Percentiles rank a stretch among this genome's conserved stretches.
phyloP scores from a whole-genome alignment of 192 early-diverging fungal genomes.

The Coemansia sp. region DNA sequence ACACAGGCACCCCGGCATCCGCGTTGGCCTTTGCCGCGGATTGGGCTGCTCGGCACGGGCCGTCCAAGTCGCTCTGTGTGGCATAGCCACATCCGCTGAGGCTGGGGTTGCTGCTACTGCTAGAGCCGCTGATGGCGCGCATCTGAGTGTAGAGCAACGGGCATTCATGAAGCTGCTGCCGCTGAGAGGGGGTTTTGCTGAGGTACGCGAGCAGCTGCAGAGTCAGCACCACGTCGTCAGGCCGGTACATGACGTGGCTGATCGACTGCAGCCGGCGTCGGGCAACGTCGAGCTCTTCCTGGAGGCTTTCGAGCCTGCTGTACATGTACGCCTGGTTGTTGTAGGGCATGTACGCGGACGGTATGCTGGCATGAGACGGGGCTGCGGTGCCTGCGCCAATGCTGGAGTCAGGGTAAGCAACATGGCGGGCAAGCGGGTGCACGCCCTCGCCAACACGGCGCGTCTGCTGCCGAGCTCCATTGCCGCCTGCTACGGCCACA shows the following conservation, averaged over 20 bases:
- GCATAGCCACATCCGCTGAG: conserved; percentile 18
- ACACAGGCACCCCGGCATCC: conserved; percentile 25
- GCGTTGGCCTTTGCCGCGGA: conserved; percentile 27
- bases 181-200: conserved; percentile 82
- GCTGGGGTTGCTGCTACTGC: conserved; percentile 6
- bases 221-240: conserved; percentile 78
- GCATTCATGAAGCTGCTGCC: conserved; percentile 53
- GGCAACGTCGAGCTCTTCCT: conserved; percentile 35
- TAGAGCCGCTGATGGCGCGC: background rate
- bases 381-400: conserved; percentile 1
- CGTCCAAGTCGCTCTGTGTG: conserved; percentile 21
- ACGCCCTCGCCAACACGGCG: conserved; percentile 34
- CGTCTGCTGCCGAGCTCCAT: conserved; percentile 20
- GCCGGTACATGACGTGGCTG: conserved; percentile 65
- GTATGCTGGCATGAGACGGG: conserved; percentile 6
- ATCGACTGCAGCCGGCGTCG: conserved; percentile 38
- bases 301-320: conserved; percentile 48
- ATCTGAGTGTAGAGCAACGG: conserved; percentile 39
- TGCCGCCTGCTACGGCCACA: conserved; percentile 9
- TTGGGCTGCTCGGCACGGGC: conserved; percentile 34
- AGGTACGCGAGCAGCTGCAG: conserved; percentile 86
- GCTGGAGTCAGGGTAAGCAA: conserved; percentile 24
- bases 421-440: conserved; percentile 42
- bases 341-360: conserved; percentile 28
- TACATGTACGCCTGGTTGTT: conserved; percentile 43